A percentile compares a stretch with the other conserved stretches of the same genome.
phyloP scores from a whole-genome alignment of 306 rosid genomes.

The Prunus armeniaca region DNA sequence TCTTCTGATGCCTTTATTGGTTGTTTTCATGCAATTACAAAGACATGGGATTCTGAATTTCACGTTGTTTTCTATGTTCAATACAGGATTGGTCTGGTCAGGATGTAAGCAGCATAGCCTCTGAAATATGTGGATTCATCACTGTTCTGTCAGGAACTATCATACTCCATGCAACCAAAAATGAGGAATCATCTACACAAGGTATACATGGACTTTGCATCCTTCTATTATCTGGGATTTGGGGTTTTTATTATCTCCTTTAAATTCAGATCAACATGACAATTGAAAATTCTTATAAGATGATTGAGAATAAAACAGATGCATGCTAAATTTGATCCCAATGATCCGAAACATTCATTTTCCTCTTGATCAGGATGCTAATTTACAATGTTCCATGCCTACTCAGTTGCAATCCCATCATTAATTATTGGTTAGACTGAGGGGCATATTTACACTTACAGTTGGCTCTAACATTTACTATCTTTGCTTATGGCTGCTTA shows the following conservation, averaged over 20 bases:
- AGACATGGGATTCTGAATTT: not conserved
- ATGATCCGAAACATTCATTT: not conserved
- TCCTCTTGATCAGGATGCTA: not conserved
- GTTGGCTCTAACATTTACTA: not conserved
- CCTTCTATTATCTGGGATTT: not conserved
- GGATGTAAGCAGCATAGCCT: conserved; percentile 66
- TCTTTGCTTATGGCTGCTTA: conserved; percentile 4
- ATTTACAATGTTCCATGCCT: not conserved
- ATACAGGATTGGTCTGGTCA: conserved; percentile 96
- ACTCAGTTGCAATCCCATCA: not conserved
- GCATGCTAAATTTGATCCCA: not conserved
- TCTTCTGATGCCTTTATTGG: conserved; percentile 4
- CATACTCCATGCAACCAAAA: conserved; percentile 79
- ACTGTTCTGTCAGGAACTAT: conserved; percentile 90
- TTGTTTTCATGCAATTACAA: not conserved
- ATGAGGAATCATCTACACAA: conserved; percentile 63
- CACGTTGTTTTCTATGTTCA: conserved; percentile 17
- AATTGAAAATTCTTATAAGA: not conserved
- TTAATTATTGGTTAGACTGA: not conserved
- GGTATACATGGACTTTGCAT: conserved; percentile 36
- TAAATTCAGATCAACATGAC: not conserved
- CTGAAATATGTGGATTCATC: conserved; percentile 92
- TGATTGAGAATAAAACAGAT: not conserved
- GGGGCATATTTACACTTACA: not conserved
- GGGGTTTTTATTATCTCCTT: not conserved